Evolutionary conservation across 2,329 filamentous ascomycete genomes (phyloP).

Genomic region (Pseudogymnoascus sp.): DNA sequence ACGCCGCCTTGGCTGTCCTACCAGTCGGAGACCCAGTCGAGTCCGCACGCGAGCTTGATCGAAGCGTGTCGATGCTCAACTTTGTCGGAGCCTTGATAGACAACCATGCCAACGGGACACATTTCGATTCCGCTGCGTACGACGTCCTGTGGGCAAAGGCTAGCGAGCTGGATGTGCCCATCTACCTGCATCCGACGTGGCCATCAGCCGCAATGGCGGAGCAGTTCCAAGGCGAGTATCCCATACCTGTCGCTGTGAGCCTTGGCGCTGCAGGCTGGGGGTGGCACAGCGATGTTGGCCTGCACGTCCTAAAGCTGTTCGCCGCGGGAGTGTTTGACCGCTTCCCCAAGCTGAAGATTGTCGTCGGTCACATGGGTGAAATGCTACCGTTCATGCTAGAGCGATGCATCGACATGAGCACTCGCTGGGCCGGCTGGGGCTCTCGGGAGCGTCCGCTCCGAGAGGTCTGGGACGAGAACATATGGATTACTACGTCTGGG

Average conservation of each 20-base stretch:
- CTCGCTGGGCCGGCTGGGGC: conserved; percentile 10
- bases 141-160: conserved; percentile 35
- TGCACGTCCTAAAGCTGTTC: conserved; percentile 42
- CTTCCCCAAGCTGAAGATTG: conserved; percentile 44
- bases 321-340: conserved; percentile 46
- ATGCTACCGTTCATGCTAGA: conserved; percentile 47
- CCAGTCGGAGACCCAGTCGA: conserved; percentile 31
- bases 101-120: conserved; percentile 28
- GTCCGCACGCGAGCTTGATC: conserved; percentile 29
- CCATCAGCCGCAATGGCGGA: conserved; percentile 17
- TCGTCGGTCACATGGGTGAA: conserved; percentile 44
- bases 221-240: conserved; percentile 23
- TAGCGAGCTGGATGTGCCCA: conserved; percentile 33
- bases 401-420: conserved; percentile 30
- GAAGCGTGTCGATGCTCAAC: conserved; percentile 34
- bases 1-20: conserved; percentile 36
- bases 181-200: conserved; percentile 34
- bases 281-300: conserved; percentile 41
- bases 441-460: conserved; percentile 29
- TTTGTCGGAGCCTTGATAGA: conserved; percentile 42
- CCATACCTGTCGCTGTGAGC: conserved; percentile 19
- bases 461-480: conserved; percentile 46
- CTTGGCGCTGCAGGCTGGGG: conserved; percentile 38
- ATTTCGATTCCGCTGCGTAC: conserved; percentile 27
- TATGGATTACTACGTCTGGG: conserved; percentile 49